phyloP scores from a whole-genome alignment of 345 rosid genomes.

The Draba incana region DNA sequence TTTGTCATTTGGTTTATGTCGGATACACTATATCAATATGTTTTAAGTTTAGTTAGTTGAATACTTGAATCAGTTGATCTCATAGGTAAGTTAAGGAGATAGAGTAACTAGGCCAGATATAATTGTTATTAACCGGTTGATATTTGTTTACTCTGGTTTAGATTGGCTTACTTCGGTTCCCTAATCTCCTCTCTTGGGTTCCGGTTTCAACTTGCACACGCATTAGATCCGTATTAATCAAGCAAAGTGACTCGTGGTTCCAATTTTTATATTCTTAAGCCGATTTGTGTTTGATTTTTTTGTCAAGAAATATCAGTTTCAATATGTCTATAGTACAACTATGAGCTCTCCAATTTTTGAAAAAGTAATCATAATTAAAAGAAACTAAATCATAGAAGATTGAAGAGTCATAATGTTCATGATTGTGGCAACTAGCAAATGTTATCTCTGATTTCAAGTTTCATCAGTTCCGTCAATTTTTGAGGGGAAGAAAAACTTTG shows the following conservation, averaged over 20 bases:
- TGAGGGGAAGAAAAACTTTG: conserved; percentile 18
- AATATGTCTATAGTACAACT: background rate
- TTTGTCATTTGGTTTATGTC: background rate
- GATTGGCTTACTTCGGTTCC: conserved; percentile 24
- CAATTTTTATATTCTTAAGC: background rate
- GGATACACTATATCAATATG: background rate
- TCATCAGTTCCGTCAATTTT: conserved; percentile 21
- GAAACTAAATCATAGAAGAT: background rate
- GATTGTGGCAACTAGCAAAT: conserved; percentile 29
- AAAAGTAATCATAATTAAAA: background rate
- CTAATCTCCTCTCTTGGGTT: conserved; percentile 31
- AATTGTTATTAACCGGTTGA: conserved; percentile 15
- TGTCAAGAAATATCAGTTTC: background rate
- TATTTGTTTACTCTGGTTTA: background rate
- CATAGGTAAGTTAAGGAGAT: too few relatives aligned
- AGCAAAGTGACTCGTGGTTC: conserved; percentile 27
- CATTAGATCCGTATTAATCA: conserved; percentile 30
- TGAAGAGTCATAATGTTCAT: conserved; percentile 25
- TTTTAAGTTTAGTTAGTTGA: too few relatives aligned
- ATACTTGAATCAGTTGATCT: background rate
- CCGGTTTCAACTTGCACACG: conserved; percentile 31
- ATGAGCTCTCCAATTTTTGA: background rate
- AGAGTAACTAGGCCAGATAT: too few relatives aligned
- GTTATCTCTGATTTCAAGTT: conserved; percentile 3
- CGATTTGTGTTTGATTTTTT: too few relatives aligned